Percentiles rank a stretch among this genome's conserved stretches.
Evolutionary conservation across 2,329 filamentous ascomycete species (phyloP).

Genomic region (Cladophialophora immunda): DNA sequence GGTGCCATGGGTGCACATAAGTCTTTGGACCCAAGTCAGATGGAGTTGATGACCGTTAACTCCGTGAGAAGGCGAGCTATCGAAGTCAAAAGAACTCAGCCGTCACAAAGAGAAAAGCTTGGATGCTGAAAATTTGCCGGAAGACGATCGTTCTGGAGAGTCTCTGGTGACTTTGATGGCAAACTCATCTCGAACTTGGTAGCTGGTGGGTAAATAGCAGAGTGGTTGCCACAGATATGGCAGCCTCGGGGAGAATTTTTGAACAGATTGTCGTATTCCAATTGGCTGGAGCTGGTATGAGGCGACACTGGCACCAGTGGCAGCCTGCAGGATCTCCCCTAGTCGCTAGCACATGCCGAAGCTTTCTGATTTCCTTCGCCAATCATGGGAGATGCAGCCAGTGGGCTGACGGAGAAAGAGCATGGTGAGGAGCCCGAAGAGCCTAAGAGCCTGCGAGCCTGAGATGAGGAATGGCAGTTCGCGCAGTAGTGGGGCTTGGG

Average conservation of each 20-base stretch:
- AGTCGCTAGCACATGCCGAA: conserved; percentile 23
- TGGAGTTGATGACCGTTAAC: conserved; percentile 20
- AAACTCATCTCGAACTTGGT: conserved; percentile 10
- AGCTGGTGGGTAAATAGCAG: conserved; percentile 1
- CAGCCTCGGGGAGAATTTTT: conserved; percentile 23
- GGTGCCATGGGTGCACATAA: background rate
- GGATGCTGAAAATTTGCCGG: background rate
- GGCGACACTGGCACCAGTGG: conserved; percentile 7
- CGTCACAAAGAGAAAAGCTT: conserved; percentile 1
- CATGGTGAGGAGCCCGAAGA: conserved; percentile 1
- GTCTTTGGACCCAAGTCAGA: conserved; percentile 14
- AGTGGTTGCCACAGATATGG: conserved; percentile 7
- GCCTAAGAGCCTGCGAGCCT: background rate
- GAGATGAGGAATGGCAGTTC: conserved; percentile 5
- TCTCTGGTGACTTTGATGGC: background rate
- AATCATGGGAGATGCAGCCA: conserved; percentile 14
- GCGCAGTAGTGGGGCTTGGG: conserved; percentile 24
- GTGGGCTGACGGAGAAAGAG: conserved; percentile 13
- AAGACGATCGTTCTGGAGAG: background rate
- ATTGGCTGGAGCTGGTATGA: conserved; percentile 20
- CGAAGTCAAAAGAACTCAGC: conserved; percentile 2
- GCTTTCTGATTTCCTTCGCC: conserved; percentile 14
- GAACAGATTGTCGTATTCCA: conserved; percentile 13
- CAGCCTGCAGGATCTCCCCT: conserved; percentile 14
- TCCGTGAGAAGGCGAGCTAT: background rate